Evolutionary conservation across 192 early-diverging fungal species (phyloP), one percentile per base, ranked within the genome.

Genomic region (Pilobolus umbonatus): DNA sequence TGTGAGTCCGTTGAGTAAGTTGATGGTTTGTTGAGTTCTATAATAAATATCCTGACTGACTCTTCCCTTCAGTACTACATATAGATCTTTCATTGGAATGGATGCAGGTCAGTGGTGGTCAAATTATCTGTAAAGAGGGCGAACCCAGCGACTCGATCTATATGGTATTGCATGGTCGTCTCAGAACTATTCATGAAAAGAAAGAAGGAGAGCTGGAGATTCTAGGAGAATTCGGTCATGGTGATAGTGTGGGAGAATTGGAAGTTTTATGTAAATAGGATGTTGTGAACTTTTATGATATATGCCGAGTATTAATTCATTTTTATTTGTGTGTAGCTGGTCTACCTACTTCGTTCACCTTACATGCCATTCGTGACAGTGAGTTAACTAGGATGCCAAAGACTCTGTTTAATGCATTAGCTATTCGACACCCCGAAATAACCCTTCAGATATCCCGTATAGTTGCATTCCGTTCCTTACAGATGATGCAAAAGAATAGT

Each of bases 311-410:
- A 12, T 12, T 19, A 9, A 19, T 7, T 30, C 19, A 34, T 47
- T 47, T 51, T 15, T 63, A 44, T 52, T 42, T n/a, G 35, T 31
- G 19, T 31, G 10, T 57, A 76, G 75, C 80, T 64, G 79, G 73
- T 26, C 72, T 78, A 11, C 80, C 83, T 2, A 84, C 89, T 42
- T 81, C 81, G 17, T 87, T 85, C 19, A 99, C 93, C 5, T 75
- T 98, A 24, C 96, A 99, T 61, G 97, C 97, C 2, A 99, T 99
- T 60, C 87, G 97, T 39, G 97, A 98, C 66, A 87, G 93, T 0
- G 96, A 99, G 73, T 80, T 98, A 22, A 93, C 93, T 19, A 82
- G 95, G 11, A 89, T 99, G 75, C 97, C 97, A 5, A 92, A 90
- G 45, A 92, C 94, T 0, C 76, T 99, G 40, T 96, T 99, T 69